Base-by-base conservation (phyloP, 805 yeast species). In the Schizosaccharomyces lindneri region DNA sequence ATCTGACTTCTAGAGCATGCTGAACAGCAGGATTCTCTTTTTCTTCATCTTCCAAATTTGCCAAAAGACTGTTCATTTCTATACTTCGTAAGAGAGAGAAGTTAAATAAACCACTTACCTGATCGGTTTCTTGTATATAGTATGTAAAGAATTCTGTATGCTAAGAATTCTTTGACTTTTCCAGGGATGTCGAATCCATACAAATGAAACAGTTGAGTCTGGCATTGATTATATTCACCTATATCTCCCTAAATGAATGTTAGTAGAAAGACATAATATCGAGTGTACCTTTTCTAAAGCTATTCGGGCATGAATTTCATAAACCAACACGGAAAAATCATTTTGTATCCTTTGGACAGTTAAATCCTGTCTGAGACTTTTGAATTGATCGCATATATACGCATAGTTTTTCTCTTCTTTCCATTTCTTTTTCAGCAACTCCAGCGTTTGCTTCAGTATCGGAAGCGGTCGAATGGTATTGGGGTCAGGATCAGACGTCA, bases 221-320 rank as follows among this genome's bases (percentile, higher is more conserved):
- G 95, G 70, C 97, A 93, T 70, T 90, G 97, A 73, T 93, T 93
- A 70, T 85, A 88, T 70, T 93, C 97, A 9, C 97, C 97, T 64
- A 90, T 72, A 70, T 90, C 98, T 51, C 79, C 51, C 51, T 46
- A 46, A 24, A 19, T 7, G 24, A 46, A 3, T 24, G 51, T 46
- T 46, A 46, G 51, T 19, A 46, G 2, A 46, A 24, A 13, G n/a
- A 46, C 11, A 9, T 19, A 5, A 46, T 15, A 46, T n/a, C 24
- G 13, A 13, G n/a, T 46, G 51, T 46, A 46, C 77, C 68, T 84
- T 82, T 66, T 82, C 84, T 48, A 90, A 77, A 0, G 97, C 95
- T n/a, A 89, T 74, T 60, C 88, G 79, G 3, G 93, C 93, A 71
- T 90, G 95, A 2, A 82, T 78, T 70, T 87, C 93, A 70, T 93